Evolutionary conservation across 768 basidiomycete species (phyloP).

Genomic region (Phallus indusiatus): DNA sequence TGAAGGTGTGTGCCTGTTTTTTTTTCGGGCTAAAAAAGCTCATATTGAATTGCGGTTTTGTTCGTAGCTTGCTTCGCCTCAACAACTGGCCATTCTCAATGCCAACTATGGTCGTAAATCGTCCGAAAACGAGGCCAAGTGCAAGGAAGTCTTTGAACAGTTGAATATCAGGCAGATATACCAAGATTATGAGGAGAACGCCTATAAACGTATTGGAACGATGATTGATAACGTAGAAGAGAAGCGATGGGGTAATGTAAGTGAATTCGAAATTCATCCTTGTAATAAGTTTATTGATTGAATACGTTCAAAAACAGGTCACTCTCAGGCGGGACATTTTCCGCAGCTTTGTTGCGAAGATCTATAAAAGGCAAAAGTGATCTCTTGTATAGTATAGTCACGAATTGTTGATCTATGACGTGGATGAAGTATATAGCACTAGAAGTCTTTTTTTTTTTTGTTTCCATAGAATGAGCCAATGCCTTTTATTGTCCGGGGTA

Average conservation of each 20-base stretch:
- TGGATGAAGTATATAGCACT: not conserved
- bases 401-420: not conserved
- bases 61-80: constrained; percentile 32
- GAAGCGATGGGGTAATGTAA: constrained; percentile 18
- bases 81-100: constrained; percentile 52
- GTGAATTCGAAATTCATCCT: constrained; percentile 6
- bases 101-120: constrained; percentile 58
- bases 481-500: not conserved
- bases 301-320: constrained; percentile 20
- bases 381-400: not conserved
- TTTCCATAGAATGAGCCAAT: not conserved
- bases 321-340: constrained; percentile 61
- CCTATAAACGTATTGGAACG: constrained; percentile 53
- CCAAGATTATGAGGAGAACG: constrained; percentile 65
- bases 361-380: constrained; percentile 51
- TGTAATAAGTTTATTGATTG: not conserved
- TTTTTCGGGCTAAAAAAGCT: not conserved
- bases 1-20: constrained; percentile 24
- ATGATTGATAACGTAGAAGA: constrained; percentile 73
- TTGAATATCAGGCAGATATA: constrained; percentile 61
- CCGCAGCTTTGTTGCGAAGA: constrained; percentile 80
- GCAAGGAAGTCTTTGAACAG: constrained; percentile 67
- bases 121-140: constrained; percentile 42
- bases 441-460: not conserved
- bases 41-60: too few relatives aligned